Conservation (phyloP, 176 grass and related monocot species). For the Elymus sibiricus region DNA sequence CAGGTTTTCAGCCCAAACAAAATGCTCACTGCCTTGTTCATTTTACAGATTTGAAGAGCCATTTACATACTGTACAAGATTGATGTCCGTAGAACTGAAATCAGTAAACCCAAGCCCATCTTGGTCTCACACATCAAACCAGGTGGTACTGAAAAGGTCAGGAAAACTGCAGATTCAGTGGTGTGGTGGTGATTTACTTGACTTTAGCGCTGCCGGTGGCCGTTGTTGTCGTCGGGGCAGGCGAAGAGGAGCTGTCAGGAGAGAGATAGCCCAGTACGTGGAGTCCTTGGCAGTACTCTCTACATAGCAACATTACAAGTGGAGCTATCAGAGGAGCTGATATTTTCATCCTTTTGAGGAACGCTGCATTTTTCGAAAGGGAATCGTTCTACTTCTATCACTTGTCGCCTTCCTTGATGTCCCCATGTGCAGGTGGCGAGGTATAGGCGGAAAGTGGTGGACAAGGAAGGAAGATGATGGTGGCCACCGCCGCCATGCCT, state of each 20-base stretch:
- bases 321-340: no score
- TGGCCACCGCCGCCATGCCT: slow-evolving; percentile 21
- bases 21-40: no score
- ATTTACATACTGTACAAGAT: no score
- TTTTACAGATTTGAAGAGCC: no score
- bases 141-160: no score
- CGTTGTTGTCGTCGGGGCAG: neutral
- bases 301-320: no score
- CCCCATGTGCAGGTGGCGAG: neutral
- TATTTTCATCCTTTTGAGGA: neutral
- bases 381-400: neutral
- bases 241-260: neutral
- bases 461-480: slow-evolving; percentile 51
- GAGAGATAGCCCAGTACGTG: neutral
- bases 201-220: neutral
- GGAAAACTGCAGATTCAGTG: no score
- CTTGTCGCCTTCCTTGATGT: neutral
- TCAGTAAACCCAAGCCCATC: no score
- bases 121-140: no score
- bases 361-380: neutral
- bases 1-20: no score
- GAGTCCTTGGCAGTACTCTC: no score
- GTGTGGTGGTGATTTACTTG: neutral
- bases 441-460: neutral
- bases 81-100: no score